A percentile compares a stretch with the other conserved stretches of the same genome.
Conservation (phyloP, 352 stramenopile species). For the Phytophthora hybrid region DNA sequence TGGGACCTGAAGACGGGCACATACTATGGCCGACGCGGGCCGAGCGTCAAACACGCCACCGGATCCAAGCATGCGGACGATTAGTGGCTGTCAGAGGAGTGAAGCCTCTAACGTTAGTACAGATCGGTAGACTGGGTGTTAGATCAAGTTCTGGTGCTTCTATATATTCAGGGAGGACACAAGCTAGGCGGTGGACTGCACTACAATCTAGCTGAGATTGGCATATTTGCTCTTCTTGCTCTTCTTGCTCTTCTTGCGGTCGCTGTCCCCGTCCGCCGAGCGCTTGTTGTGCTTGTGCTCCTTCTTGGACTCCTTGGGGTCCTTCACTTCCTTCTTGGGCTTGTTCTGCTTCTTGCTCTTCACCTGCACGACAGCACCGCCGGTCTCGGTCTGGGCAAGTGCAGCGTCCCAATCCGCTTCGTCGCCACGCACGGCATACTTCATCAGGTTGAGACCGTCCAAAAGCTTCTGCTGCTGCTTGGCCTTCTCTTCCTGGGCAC, state of each 20-base stretch:
- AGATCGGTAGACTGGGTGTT: neutral
- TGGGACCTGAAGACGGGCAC: constrained; percentile 82
- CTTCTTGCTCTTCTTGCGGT: constrained; percentile 67
- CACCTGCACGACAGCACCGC: constrained; percentile 74
- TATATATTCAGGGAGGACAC: constrained; percentile 32
- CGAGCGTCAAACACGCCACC: constrained; percentile 33
- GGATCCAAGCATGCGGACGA: constrained; percentile 16
- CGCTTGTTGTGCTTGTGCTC: constrained; percentile 48
- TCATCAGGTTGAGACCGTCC: constrained; percentile 94
- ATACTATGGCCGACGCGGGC: constrained; percentile 60
- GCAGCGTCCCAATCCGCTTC: constrained; percentile 93
- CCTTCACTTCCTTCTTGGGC: constrained; percentile 75
- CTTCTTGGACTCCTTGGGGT: constrained; percentile 80
- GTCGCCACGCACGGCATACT: constrained; percentile 95
- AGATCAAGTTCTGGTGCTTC: constrained; percentile 19
- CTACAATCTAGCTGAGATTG: constrained; percentile 66
- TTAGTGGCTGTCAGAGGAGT: neutral
- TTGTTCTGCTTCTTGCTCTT: constrained; percentile 87
- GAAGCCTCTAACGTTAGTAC: neutral
- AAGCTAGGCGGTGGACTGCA: constrained; percentile 9
- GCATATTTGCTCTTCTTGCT: constrained; percentile 83
- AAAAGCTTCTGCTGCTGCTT: constrained; percentile 88
- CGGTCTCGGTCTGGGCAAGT: constrained; percentile 51
- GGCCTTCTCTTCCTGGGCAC: constrained; percentile 78
- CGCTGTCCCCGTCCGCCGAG: constrained; percentile 52